Base-by-base conservation (phyloP, 2,329 filamentous ascomycete genomes). In the Dothistroma septosporum region DNA sequence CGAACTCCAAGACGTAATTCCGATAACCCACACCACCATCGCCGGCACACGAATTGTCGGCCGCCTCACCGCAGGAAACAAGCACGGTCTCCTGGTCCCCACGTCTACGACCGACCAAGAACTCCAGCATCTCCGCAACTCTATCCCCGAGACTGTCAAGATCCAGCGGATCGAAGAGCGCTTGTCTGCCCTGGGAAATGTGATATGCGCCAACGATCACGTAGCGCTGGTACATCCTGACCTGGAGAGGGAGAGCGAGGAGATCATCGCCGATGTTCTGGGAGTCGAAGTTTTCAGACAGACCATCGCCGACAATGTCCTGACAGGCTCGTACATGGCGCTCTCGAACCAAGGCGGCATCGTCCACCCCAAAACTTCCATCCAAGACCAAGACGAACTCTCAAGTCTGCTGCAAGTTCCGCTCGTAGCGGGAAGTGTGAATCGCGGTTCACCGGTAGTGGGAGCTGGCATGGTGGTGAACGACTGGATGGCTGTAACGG, bases 91-190 rank as follows among this genome's bases (percentile, higher is more conserved):
- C 65, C 87, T 99, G 65, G 93, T 99, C 59, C 94, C 94, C 63
- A 97, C 93, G 59, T 91, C 88, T 61, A 97, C 94, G 64, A 96
- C 92, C 69, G 94, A 99, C 79, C 94, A 99, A 82, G 94, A 99
- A 82, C 85, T 99, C 66, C 92, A 97, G 79, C 94, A 99, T 78
- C 83, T 99, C 71, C 89, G 94, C 72, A 97, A 99, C 78, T 92
- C 89, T 61, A 86, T 99, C 68, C 94, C 94, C 44, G 93, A 97
- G 76, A 80, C 81, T 61, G 90, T 99, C 66, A 92, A 92, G 79
- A 96, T 99, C 73, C 92, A 97, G 80, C 87, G 94, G 68, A 96
- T 99, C 80, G 94, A 99, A 82, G 94, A 99, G 83, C 87, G 94
- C 47, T 83, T 99, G 65, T 96, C 92, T 19, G 94, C 94, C 4